These are phyloP conservation scores for Coelastrella sp. DNA, from an alignment of 139 green algal genomes.

Conservation along the genomic window DNA sequence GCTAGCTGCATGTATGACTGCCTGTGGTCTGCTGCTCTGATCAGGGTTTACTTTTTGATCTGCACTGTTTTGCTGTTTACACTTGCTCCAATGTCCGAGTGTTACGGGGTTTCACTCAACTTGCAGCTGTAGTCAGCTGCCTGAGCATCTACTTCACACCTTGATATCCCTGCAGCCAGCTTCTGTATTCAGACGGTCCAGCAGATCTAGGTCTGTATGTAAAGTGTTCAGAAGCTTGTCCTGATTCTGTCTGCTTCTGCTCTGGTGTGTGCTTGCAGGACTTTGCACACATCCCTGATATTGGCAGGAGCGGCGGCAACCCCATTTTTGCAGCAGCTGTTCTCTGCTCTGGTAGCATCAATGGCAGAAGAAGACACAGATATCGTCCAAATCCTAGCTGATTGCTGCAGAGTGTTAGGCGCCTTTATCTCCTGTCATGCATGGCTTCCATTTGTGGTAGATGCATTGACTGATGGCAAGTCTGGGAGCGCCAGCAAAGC, in stretches of 20 bases:
- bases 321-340: slow-evolving; percentile 57
- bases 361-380: slow-evolving; percentile 72
- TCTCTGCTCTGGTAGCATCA: slow-evolving; percentile 60
- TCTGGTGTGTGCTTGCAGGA: not conserved
- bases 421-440: slow-evolving; percentile 49
- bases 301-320: slow-evolving; percentile 56
- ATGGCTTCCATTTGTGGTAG: slow-evolving; percentile 75
- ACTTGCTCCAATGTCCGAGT: too few relatives aligned
- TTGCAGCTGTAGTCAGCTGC: not conserved
- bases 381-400: slow-evolving; percentile 56
- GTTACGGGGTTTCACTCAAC: too few relatives aligned
- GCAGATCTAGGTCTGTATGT: not conserved
- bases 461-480: slow-evolving; percentile 51
- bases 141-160: not conserved
- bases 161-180: not conserved
- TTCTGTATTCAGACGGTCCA: not conserved
- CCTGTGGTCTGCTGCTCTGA: too few relatives aligned
- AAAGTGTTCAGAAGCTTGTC: not conserved
- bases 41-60: too few relatives aligned
- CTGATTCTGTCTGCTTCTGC: not conserved
- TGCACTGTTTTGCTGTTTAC: too few relatives aligned
- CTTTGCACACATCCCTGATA: slow-evolving; percentile 62
- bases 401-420: slow-evolving; percentile 62
- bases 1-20: too few relatives aligned
- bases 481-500: slow-evolving; percentile 53